Conservation (phyloP, 1,284 basidiomycete genomes). For the Neonothopanus nambi region DNA sequence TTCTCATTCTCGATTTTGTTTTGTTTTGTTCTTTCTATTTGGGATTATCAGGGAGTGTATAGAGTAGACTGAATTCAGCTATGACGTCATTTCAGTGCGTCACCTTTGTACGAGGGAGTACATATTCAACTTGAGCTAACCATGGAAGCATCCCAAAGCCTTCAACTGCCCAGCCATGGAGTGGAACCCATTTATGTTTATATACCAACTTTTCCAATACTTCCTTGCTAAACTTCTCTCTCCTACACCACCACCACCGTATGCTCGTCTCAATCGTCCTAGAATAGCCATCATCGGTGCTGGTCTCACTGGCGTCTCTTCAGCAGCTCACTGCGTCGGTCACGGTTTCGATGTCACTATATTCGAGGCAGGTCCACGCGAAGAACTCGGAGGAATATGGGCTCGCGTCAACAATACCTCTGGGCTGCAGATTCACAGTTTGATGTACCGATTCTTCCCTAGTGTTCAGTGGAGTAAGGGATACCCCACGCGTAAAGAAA, state of each 20-base stretch:
- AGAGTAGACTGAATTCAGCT: too few species aligned
- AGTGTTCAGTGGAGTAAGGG: slow-evolving; percentile 44
- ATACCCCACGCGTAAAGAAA: slow-evolving; percentile 60
- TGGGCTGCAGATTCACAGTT: slow-evolving; percentile 60
- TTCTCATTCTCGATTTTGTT: too few species aligned
- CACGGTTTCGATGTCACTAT: slow-evolving; percentile 59
- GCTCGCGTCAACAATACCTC: slow-evolving; percentile 53
- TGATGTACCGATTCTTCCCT: slow-evolving; percentile 58
- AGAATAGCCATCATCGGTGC: slow-evolving; percentile 55
- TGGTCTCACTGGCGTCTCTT: slow-evolving; percentile 45
- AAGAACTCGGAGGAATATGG: slow-evolving; percentile 58
- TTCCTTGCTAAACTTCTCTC: slow-evolving; percentile 8
- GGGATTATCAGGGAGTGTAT: slow-evolving; percentile 32
- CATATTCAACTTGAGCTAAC: too few species aligned
- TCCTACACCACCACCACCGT: slow-evolving; percentile 13
- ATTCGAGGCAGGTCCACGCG: slow-evolving; percentile 38
- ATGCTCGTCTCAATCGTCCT: slow-evolving; percentile 10
- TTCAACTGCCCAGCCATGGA: neutral
- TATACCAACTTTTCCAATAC: slow-evolving; percentile 13
- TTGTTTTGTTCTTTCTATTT: too few species aligned
- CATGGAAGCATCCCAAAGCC: neutral
- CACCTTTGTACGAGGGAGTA: too few species aligned
- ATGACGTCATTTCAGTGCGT: too few species aligned
- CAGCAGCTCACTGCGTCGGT: slow-evolving; percentile 43
- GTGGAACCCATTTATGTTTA: slow-evolving; percentile 12